Conservation (phyloP, 768 basidiomycete species). For the Russula olivacea region DNA sequence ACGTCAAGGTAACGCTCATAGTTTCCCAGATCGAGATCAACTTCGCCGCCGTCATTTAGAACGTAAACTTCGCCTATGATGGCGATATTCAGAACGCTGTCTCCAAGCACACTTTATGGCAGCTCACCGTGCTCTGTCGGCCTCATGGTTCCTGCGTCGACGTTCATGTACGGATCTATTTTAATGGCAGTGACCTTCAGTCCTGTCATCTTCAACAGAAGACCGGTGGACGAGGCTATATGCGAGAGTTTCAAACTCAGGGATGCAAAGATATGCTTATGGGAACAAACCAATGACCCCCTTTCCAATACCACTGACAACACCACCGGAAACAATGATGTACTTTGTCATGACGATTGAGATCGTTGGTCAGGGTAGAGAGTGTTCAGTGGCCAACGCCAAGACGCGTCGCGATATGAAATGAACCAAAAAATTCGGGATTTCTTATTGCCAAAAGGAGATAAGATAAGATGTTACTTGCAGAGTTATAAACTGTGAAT, state of each 20-base stretch:
- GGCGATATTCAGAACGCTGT: conserved; percentile 1
- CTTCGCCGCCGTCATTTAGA: conserved; percentile 96
- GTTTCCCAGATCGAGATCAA: conserved; percentile 95
- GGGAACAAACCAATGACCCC: conserved; percentile 85
- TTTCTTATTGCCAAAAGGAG: background rate
- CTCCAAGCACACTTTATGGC: conserved; percentile 1
- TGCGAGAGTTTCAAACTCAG: conserved; percentile 24
- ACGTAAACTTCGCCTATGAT: conserved; percentile 89
- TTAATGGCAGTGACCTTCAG: conserved; percentile 98
- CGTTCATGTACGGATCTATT: conserved; percentile 99
- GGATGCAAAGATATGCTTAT: conserved; percentile 25
- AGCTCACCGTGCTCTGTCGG: conserved; percentile 93
- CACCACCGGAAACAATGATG: conserved; percentile 93
- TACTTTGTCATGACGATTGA: conserved; percentile 75
- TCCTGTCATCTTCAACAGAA: conserved; percentile 90
- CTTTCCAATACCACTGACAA: conserved; percentile 98
- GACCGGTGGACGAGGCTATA: conserved; percentile 91
- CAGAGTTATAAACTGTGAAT: background rate
- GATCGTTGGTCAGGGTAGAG: background rate
- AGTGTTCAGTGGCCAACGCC: background rate
- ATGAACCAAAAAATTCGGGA: background rate
- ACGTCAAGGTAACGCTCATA: conserved; percentile 98
- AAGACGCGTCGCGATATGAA: conserved; percentile 1
- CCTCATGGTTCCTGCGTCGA: conserved; percentile 98
- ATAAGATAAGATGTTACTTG: conserved; percentile 6